Base-by-base conservation (phyloP, 1,284 basidiomycete genomes). In the Peniophora sp. region DNA sequence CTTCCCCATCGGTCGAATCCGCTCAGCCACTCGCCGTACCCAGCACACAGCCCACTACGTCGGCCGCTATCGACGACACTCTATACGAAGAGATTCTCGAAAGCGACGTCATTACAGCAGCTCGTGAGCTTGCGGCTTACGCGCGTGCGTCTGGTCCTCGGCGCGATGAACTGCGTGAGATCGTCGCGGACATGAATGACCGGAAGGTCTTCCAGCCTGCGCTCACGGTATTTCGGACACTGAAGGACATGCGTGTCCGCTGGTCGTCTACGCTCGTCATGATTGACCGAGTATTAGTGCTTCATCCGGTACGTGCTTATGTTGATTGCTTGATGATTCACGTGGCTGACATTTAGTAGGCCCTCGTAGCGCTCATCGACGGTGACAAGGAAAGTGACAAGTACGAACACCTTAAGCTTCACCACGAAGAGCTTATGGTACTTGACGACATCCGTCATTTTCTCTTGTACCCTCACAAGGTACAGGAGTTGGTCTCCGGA, bases 261-360 rank as follows among this genome's bases (percentile, higher is more conserved):
- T 68, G 63, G 67, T 66, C 62, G 0, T 63, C 63, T 11, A 60
- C 55, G 1, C 62, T 55, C 48, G 12, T 59, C 1, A 68, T 69
- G 67, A 61, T 66, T 53, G 61, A 64, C 44, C 56, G 60, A 16
- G 44, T 64, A 20, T 55, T 67, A 2, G 56, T 58, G 39, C 50
- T 65, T 0, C 60, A 63, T 50, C 58, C 55, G 22, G 64, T 67
- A 52, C 24, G 59, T 53, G 36, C 24, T 3, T 17, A n/a, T 32
- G 27, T 9, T 36, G 25, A 20, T 51, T 22, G n/a, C n/a, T n/a
- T n/a, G n/a, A n/a, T n/a, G n/a, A n/a, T n/a, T n/a, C n/a, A n/a
- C n/a, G n/a, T n/a, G n/a, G n/a, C n/a, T n/a, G n/a, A n/a, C n/a
- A n/a, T n/a, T n/a, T n/a, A n/a, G n/a, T n/a, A n/a, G n/a, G n/a